Evolutionary conservation across 169 alveolate genomes (phyloP).

Genomic region (Plasmodium vivax): DNA sequence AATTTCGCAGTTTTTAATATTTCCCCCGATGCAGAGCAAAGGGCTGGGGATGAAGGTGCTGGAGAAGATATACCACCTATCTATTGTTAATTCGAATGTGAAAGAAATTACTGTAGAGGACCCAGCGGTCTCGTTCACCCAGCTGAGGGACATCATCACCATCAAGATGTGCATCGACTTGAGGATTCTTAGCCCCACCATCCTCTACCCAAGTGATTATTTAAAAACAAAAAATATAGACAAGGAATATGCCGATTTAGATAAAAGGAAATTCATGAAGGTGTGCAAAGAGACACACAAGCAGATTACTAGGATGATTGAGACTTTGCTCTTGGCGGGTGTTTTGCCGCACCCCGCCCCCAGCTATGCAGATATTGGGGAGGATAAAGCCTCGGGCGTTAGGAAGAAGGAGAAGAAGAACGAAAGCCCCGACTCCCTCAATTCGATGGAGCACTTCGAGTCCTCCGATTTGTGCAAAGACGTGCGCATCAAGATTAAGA

Average conservation of each 20-base stretch:
- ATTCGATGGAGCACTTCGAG: constrained; percentile 61
- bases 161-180: constrained; percentile 77
- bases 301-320: constrained; percentile 60
- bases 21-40: constrained; percentile 83
- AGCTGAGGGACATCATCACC: constrained; percentile 80
- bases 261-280: constrained; percentile 40
- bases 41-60: constrained; percentile 82
- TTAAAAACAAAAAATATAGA: constrained; percentile 45
- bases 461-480: constrained; percentile 55
- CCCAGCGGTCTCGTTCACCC: constrained; percentile 84
- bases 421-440: neutral
- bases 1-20: constrained; percentile 84
- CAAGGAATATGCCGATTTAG: constrained; percentile 35
- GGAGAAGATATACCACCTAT: constrained; percentile 79
- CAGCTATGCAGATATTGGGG: constrained; percentile 12
- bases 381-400: constrained; percentile 3
- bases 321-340: constrained; percentile 29
- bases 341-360: constrained; percentile 72
- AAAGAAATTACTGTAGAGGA: constrained; percentile 87
- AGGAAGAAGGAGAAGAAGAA: constrained; percentile 52
- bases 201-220: constrained; percentile 62
- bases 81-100: constrained; percentile 79
- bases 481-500: constrained; percentile 44
- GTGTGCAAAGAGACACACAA: constrained; percentile 70
- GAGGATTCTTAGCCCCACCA: constrained; percentile 11